Evolutionary conservation across 306 rosid genomes (phyloP).

Genomic region (Glycine latifolia): DNA sequence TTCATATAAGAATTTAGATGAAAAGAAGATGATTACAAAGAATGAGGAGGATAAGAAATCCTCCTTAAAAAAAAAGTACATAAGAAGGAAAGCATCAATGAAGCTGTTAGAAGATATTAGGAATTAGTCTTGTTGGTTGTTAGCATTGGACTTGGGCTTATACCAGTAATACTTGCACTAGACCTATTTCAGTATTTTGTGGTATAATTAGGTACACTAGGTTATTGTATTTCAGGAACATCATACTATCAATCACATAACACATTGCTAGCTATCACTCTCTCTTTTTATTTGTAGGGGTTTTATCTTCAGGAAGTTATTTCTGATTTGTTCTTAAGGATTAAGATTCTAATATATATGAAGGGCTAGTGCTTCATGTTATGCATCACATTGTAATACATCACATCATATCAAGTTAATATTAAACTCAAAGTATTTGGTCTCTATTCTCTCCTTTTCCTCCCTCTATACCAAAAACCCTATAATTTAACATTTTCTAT

Average conservation of each 20-base stretch:
- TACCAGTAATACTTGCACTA: not conserved
- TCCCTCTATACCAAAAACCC: not conserved
- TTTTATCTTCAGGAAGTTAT: too few species aligned
- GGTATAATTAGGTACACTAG: not conserved
- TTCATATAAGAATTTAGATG: not conserved
- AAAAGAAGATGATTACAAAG: not conserved
- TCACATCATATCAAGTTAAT: not conserved
- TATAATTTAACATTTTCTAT: not conserved
- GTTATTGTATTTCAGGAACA: slow-evolving; percentile 6
- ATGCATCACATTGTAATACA: not conserved
- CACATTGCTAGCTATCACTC: not conserved
- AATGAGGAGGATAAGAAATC: slow-evolving; percentile 29
- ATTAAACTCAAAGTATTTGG: not conserved
- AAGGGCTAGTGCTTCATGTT: not conserved
- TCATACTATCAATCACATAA: not conserved
- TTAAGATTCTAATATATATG: not conserved
- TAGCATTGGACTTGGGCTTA: not conserved
- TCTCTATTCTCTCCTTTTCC: not conserved
- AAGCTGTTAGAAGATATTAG: not conserved
- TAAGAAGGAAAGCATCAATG: not conserved
- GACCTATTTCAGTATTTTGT: slow-evolving; percentile 11
- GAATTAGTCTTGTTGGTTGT: not conserved
- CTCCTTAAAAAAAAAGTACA: not conserved
- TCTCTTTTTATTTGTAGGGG: not conserved
- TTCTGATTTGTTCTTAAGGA: not conserved